These are phyloP conservation scores for grape (Vitis vinifera) DNA, from an alignment of 164 flowering plant genomes.

Conservation along the genomic window DNA sequence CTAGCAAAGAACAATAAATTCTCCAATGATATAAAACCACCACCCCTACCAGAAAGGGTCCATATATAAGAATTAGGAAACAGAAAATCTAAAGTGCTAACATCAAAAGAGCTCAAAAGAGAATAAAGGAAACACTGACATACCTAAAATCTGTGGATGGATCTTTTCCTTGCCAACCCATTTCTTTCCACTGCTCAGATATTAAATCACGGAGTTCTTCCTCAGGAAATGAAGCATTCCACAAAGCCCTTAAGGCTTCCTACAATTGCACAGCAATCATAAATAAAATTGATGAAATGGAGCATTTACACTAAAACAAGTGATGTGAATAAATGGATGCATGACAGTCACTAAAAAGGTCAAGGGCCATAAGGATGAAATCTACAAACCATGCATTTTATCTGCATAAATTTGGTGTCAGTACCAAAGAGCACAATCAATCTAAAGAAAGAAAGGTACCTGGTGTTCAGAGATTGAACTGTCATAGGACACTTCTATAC, in stretches of 20 bases:
- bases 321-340: background rate
- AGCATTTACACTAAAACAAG: background rate
- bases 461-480: slow-evolving; percentile 80
- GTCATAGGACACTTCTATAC: slow-evolving; percentile 85
- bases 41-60: slow-evolving; percentile 68
- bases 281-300: background rate
- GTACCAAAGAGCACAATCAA: background rate
- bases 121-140: background rate
- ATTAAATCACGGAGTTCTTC: slow-evolving; percentile 75
- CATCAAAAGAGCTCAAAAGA: background rate
- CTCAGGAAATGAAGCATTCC: slow-evolving; percentile 85
- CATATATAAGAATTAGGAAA: background rate
- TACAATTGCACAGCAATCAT: slow-evolving; percentile 16
- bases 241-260: slow-evolving; percentile 78
- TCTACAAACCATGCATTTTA: background rate
- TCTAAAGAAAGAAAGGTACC: slow-evolving; percentile 40
- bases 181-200: slow-evolving; percentile 97
- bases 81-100: background rate
- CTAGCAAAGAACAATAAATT: slow-evolving; percentile 80
- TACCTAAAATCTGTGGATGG: slow-evolving; percentile 97
- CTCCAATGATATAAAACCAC: slow-evolving; percentile 94
- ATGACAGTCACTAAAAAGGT: background rate
- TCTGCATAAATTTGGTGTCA: background rate
- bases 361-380: background rate
- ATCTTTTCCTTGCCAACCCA: slow-evolving; percentile 99